Evolutionary conservation across 345 rosid genomes (phyloP).

Genomic region (Eucalyptus regnans): DNA sequence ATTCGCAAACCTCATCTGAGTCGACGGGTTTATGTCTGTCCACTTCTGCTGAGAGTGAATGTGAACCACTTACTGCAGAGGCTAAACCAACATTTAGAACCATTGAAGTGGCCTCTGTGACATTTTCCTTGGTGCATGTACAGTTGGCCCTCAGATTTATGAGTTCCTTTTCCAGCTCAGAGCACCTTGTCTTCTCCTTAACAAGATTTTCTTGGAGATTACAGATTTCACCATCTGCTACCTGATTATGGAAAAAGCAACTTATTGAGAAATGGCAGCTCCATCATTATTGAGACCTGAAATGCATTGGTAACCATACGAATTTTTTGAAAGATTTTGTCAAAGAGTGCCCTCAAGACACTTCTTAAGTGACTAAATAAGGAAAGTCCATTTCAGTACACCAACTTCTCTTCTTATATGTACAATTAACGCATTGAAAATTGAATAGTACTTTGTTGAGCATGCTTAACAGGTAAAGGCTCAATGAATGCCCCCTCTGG

Average conservation of each 20-base stretch:
- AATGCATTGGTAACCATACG: not conserved
- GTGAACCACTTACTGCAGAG: not conserved
- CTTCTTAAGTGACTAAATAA: not conserved
- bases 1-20: constrained; percentile 16
- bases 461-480: not conserved
- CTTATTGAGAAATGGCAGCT: not conserved
- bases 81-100: constrained; percentile 7
- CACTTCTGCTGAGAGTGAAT: not conserved
- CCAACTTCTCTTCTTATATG: not conserved
- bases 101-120: constrained; percentile 1
- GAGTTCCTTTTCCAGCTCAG: constrained; percentile 43
- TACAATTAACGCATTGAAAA: not conserved
- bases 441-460: not conserved
- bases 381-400: not conserved
- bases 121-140: constrained; percentile 11
- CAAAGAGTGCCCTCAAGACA: not conserved
- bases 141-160: constrained; percentile 33
- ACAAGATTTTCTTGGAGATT: constrained; percentile 35
- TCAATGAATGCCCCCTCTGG: not conserved
- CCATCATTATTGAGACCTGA: not conserved
- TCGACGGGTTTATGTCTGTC: constrained; percentile 3
- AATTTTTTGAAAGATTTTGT: not conserved
- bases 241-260: constrained; percentile 18
- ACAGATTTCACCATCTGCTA: constrained; percentile 48
- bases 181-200: constrained; percentile 34